Evolutionary conservation across 139 green algal species (phyloP), one percentile per base, ranked within the genome.

Genomic region (Coelastrella sp.): DNA sequence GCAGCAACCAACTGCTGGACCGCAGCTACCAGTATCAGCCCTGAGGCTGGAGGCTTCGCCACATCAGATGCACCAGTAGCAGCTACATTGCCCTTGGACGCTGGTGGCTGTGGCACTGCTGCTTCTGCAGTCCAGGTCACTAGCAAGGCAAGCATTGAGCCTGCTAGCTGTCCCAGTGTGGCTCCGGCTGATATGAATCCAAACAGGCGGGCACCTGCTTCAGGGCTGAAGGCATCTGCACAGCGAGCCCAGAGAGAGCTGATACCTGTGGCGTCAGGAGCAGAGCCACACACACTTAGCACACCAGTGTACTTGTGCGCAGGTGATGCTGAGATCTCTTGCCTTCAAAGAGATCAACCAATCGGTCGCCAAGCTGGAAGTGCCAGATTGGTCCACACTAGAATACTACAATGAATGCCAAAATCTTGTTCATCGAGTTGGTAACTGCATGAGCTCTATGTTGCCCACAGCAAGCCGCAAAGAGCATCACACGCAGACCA

Each of bases 181-280:
- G 93, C 94, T 5, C 94, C 95, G 22, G 94, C 93, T 7, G 88
- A 91, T 57, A 95, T 85, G 73, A 92, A 76, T 59, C 85, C 58
- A 80, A 90, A 90, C 65, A 86, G 56, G 3, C 61, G 47, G 23
- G 91, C 92, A 20, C 94, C 94, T 47, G 92, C 93, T 93, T 95
- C 59, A 93, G 90, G 10, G 90, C 80, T 86, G 89, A 97, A 97
- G 3, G 94, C 92, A 85, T 98, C 96, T 4, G 95, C 95, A 20
- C 95, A 95, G 32, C 95, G 88, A 3, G 95, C 96, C 96, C 96
- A 98, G 83, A 97, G 87, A 7, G 88, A 82, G 8, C 93, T 94
- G 13, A 95, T 87, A 0, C 91, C 68, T 76, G 68, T 8, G 8
- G 17, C 17, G 17, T n/a, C 2, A 23, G 16, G 5, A 32, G 16